Evolutionary conservation across 169 alveolate species (phyloP), one percentile per base, ranked within the genome.

Genomic region (Toxoplasma gondii): DNA sequence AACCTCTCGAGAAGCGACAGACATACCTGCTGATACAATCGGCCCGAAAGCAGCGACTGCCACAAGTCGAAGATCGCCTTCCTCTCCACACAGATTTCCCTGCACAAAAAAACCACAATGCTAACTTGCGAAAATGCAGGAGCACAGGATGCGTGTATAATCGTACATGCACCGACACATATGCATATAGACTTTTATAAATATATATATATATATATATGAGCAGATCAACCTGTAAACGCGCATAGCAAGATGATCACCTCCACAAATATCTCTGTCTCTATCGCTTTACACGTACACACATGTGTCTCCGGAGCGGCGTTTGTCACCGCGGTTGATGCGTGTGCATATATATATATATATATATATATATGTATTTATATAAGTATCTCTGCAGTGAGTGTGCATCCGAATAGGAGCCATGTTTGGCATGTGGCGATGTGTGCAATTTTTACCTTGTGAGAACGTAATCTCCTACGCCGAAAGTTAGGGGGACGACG

Each of bases 401-500:
- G n/a, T 64, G 74, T 27, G 74, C 29, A 22, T 64, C 74, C 34
- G 34, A 16, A 16, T 27, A 27, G 1, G 12, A 36, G 84, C 41
- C 27, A 1, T 36, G 2, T 2, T 4, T n/a, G 84, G 43, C 22
- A 5, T 22, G 44, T n/a, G 44, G 31, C 84, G 31, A 7, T 17
- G 17, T 44, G 43, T 44, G 22, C 84, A 36, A 27, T 39, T 67
- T 94, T 54, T 83, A 95, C 82, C 96, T 70, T 27, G 97, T 92
- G 43, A 95, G 94, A 27, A 95, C 96, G 92, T 95, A 95, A 67
- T 95, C 97, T 34, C 97, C 97, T 29, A 95, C 94, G 22, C 82
- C 94, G 90, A 95, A 49, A n/a, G 95, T 95, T 38, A 91, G 41
- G 22, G 97, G 97, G 43, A 81, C 43, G 16, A 95, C 90, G 91